Percentiles rank a stretch among this genome's conserved stretches.
Conservation (phyloP, 495 filamentous ascomycete genomes). For the Penicillium cosmopolitanum region DNA sequence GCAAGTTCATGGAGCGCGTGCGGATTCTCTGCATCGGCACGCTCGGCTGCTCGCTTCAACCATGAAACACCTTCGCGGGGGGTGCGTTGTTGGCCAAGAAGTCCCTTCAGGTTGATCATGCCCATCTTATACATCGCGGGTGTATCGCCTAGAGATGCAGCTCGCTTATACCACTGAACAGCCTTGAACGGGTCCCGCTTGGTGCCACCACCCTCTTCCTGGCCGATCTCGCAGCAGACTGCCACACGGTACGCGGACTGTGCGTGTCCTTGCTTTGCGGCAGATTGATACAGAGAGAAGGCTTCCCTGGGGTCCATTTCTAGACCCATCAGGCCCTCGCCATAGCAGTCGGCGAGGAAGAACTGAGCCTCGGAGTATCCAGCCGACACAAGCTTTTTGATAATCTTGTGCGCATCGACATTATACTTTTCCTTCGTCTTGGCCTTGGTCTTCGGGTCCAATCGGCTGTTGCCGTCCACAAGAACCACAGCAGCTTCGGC, state of each 20-base stretch:
- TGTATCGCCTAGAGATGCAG: slow-evolving; percentile 84
- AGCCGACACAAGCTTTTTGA: slow-evolving; percentile 78
- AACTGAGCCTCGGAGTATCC: slow-evolving; percentile 87
- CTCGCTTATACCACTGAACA: slow-evolving; percentile 96
- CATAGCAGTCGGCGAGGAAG: slow-evolving; percentile 88
- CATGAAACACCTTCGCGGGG: slow-evolving; percentile 83
- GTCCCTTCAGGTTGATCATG: slow-evolving; percentile 90
- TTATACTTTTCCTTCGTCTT: slow-evolving; percentile 84
- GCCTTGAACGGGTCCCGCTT: slow-evolving; percentile 89
- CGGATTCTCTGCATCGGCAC: slow-evolving; percentile 86
- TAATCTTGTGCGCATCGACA: slow-evolving; percentile 82
- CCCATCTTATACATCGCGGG: slow-evolving; percentile 98
- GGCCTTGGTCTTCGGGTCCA: slow-evolving; percentile 73
- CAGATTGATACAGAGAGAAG: slow-evolving; percentile 89
- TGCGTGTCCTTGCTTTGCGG: slow-evolving; percentile 84
- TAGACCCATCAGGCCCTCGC: slow-evolving; percentile 70
- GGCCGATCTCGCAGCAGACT: slow-evolving; percentile 96
- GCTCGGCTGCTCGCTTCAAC: slow-evolving; percentile 91
- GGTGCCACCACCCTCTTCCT: slow-evolving; percentile 90
- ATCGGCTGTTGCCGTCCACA: slow-evolving; percentile 64
- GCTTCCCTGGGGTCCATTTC: slow-evolving; percentile 86
- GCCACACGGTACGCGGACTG: slow-evolving; percentile 91
- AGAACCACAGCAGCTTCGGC: slow-evolving; percentile 83
- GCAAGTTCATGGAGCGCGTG: slow-evolving; percentile 94
- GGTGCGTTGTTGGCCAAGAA: slow-evolving; percentile 88